Base-by-base conservation (phyloP, 169 alveolate genomes). In the Eimeria acervulina region DNA sequence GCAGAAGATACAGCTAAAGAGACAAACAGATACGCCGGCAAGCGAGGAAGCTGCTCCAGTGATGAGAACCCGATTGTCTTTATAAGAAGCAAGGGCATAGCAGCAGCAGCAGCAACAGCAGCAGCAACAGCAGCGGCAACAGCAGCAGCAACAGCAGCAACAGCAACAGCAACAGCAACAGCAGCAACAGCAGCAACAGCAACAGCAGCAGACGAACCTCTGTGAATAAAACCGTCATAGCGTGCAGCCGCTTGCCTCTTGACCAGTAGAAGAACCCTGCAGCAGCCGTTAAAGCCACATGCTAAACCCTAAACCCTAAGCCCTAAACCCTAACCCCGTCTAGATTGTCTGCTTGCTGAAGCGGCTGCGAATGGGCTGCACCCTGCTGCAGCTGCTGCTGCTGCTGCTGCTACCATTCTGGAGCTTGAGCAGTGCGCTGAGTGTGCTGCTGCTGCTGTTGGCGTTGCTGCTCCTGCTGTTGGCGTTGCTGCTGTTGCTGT, bases 191-290 rank as follows among this genome's bases (percentile, higher is more conserved):
- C 23, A 66, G 74, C n/a, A 13, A 33, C 42, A 31, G 12, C 84
- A 36, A 33, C 59, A 51, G 59, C 59, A 51, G 59, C 59, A 51
- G 59, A 17, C 59, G 59, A 51, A 51, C 59, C 59, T 51, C 59
- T 17, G 59, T 74, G 5, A 74, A 38, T 21, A 74, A 47, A 26
- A 74, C 84, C 7, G 21, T 31, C 7, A 40, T 40, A 13, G 84
- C 51, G n/a, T 74, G 84, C 7, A 74, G 84, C 28, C 38, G 31
- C 51, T 74, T 74, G 42, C 55, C 84, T 19, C 42, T 74, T 1
- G 84, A 74, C 84, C 84, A 74, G 26, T 74, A 74, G 76, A 66
- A 66, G 31, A 66, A 66, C 76, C 76, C 76, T 66, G 76, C 12
- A 66, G 31, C 19, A 66, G 36, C 28, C 28, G 15, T 28, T 12